Conservation (phyloP, 768 basidiomycete species). For the Neoboletus brunneissimus region DNA sequence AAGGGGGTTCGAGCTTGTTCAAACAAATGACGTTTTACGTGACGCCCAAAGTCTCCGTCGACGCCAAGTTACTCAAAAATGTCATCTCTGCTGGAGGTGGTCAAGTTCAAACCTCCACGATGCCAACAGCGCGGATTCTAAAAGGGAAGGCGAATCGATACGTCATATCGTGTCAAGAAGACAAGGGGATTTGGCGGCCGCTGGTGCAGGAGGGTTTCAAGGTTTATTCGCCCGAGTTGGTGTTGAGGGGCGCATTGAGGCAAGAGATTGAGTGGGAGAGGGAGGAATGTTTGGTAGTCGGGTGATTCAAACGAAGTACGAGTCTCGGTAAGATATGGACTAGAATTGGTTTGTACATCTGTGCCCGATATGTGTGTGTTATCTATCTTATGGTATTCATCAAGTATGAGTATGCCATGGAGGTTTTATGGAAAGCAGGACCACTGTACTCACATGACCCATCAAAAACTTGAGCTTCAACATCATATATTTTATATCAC, state of each 20-base stretch:
- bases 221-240: conserved; percentile 69
- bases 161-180: conserved; percentile 65
- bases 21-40: conserved; percentile 69
- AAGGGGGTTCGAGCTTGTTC: conserved; percentile 52
- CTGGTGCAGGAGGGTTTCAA: conserved; percentile 47
- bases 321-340: neutral
- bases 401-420: neutral
- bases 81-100: conserved; percentile 73
- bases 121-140: conserved; percentile 55
- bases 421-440: no score
- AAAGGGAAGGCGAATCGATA: conserved; percentile 48
- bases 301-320: conserved; percentile 1
- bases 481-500: no score
- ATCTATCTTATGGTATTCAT: neutral
- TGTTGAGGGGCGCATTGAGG: conserved; percentile 59
- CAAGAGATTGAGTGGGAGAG: conserved; percentile 69
- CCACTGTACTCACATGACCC: no score
- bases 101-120: conserved; percentile 49
- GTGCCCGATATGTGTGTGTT: neutral
- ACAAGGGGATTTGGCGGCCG: conserved; percentile 64
- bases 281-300: conserved; percentile 20
- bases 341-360: neutral
- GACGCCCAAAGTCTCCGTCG: conserved; percentile 61
- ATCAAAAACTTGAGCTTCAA: no score
- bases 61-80: conserved; percentile 60